Evolutionary conservation across 2,329 filamentous ascomycete genomes (phyloP).

Genomic region (Talaromyces sp.): DNA sequence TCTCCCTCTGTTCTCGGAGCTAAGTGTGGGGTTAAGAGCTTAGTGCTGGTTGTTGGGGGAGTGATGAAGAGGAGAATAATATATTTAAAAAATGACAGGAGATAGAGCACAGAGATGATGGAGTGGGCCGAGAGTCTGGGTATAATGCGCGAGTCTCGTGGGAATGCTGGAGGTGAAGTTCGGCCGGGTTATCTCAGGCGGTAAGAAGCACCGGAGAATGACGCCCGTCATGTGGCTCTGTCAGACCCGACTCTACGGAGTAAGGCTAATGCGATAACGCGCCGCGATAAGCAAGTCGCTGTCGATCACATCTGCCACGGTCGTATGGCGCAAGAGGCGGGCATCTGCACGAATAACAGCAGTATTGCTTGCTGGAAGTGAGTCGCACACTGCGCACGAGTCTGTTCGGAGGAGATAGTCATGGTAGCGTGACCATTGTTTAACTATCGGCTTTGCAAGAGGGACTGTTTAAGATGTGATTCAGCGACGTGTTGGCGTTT

Average conservation of each 20-base stretch:
- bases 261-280: background rate
- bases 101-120: background rate
- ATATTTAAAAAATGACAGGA: background rate
- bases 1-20: background rate
- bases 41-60: background rate
- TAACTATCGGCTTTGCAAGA: background rate
- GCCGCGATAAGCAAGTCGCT: background rate
- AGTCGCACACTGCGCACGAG: background rate
- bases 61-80: background rate
- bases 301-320: background rate
- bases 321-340: background rate
- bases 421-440: background rate
- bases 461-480: no score
- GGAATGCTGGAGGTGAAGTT: conserved; percentile 9
- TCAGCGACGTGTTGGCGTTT: background rate
- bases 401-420: background rate
- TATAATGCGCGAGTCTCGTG: background rate
- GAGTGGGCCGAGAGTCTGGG: background rate
- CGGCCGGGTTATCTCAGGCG: conserved; percentile 7
- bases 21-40: background rate
- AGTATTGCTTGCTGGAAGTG: background rate
- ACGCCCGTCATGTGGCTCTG: conserved; percentile 31
- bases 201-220: conserved; percentile 13
- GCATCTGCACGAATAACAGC: background rate
- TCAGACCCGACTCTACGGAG: no score